Evolutionary conservation across 208 protist species (phyloP).

Genomic region (Crithidia thermophila): DNA sequence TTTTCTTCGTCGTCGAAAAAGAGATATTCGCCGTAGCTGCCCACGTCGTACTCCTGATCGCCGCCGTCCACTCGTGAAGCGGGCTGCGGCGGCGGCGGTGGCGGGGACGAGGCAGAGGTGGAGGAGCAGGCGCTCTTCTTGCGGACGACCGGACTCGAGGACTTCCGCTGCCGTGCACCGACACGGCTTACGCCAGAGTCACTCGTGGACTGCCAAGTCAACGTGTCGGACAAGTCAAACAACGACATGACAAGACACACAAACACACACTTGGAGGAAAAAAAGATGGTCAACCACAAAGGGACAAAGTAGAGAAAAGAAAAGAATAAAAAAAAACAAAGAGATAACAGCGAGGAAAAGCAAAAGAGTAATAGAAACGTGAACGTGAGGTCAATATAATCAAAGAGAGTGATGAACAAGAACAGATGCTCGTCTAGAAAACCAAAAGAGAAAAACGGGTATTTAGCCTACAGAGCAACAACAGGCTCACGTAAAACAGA

Average conservation of each 20-base stretch:
- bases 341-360: not conserved
- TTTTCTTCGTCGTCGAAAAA: too few relatives aligned
- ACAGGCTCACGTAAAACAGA: not conserved
- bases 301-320: not conserved
- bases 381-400: not conserved
- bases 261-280: not conserved
- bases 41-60: not conserved
- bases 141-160: too few relatives aligned
- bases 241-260: not conserved
- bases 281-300: not conserved
- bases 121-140: too few relatives aligned
- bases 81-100: too few relatives aligned
- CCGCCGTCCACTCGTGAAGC: too few relatives aligned
- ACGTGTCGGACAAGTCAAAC: not conserved
- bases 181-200: not conserved
- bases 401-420: not conserved
- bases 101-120: too few relatives aligned
- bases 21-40: too few relatives aligned
- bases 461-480: not conserved
- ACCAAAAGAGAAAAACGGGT: not conserved
- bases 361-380: not conserved
- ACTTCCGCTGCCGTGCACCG: not conserved
- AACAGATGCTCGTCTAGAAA: not conserved
- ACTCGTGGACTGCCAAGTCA: constrained; percentile 4
- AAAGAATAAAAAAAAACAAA: not conserved